Conservation (phyloP, 805 yeast species). For the Teunomyces barrocoloradensis region DNA sequence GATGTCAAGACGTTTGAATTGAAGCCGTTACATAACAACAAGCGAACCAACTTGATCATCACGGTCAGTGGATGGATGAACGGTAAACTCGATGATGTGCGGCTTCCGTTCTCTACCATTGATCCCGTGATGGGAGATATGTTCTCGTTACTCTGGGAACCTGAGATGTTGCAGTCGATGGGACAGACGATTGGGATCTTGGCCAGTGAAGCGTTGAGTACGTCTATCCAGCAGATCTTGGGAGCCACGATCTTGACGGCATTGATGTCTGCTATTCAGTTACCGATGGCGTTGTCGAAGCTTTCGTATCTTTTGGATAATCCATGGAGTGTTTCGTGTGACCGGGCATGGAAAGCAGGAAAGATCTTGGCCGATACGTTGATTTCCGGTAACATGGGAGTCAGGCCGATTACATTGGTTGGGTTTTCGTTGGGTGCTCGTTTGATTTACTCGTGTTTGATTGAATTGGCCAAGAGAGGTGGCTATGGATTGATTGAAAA, state of each 20-base stretch:
- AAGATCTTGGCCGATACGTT: conserved; percentile 86
- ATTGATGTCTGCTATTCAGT: conserved; percentile 87
- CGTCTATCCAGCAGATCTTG: conserved; percentile 90
- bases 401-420: conserved; percentile 84
- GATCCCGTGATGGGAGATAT: conserved; percentile 98
- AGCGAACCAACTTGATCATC: conserved; percentile 78
- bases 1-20: conserved; percentile 93
- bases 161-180: conserved; percentile 91
- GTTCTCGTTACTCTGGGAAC: conserved; percentile 93
- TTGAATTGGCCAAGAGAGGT: conserved; percentile 80
- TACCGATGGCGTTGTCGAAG: conserved; percentile 89
- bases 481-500: conserved; percentile 88
- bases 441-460: conserved; percentile 82
- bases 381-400: conserved; percentile 83
- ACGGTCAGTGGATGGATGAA: conserved; percentile 98
- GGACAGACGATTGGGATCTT: conserved; percentile 94
- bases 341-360: conserved; percentile 97
- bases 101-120: conserved; percentile 92
- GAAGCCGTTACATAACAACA: conserved; percentile 86
- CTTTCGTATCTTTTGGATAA: conserved; percentile 87
- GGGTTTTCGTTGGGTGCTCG: conserved; percentile 95
- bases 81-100: conserved; percentile 90
- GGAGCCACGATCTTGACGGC: conserved; percentile 90
- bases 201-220: conserved; percentile 90
- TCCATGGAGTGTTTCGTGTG: conserved; percentile 97